Percentiles rank a stretch among this genome's conserved stretches.
Evolutionary conservation across 257 asterid species (phyloP).

Genomic region (Ballota nigra): DNA sequence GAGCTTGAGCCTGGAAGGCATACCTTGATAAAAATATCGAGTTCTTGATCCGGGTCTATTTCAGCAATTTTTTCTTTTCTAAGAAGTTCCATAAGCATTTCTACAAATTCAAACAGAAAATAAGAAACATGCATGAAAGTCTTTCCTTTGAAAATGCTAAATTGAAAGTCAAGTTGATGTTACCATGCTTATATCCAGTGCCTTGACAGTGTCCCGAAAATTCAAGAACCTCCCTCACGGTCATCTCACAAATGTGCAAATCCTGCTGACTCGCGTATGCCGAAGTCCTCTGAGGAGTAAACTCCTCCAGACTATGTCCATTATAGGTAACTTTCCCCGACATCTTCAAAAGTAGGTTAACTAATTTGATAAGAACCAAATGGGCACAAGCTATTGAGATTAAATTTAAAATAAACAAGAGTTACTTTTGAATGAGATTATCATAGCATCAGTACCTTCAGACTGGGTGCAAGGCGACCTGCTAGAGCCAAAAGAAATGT

Average conservation of each 20-base stretch:
- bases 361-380: conserved; percentile 26
- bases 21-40: conserved; percentile 73
- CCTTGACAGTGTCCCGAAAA: conserved; percentile 74
- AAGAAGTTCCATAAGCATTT: conserved; percentile 72
- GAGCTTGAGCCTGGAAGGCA: conserved; percentile 19
- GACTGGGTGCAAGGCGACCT: conserved; percentile 56
- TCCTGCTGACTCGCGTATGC: conserved; percentile 73
- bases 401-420: neutral
- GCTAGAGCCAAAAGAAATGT: conserved; percentile 84
- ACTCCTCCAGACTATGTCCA: conserved; percentile 61
- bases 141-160: neutral
- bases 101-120: conserved; percentile 29
- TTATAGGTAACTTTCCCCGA: conserved; percentile 67
- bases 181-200: conserved; percentile 63
- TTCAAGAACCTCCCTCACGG: conserved; percentile 74
- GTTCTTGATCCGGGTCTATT: conserved; percentile 60
- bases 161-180: conserved; percentile 17
- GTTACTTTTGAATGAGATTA: neutral
- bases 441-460: conserved; percentile 44
- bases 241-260: conserved; percentile 74
- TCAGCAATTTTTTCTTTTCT: conserved; percentile 64
- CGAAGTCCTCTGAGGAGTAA: conserved; percentile 70
- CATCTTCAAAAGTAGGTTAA: conserved; percentile 53
- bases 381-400: conserved; percentile 13
- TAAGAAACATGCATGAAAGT: conserved; percentile 4